A percentile compares a stretch with the other conserved stretches of the same genome.
Conservation (phyloP, 148 eudicot genomes). For the Pharnaceum exiguum region DNA sequence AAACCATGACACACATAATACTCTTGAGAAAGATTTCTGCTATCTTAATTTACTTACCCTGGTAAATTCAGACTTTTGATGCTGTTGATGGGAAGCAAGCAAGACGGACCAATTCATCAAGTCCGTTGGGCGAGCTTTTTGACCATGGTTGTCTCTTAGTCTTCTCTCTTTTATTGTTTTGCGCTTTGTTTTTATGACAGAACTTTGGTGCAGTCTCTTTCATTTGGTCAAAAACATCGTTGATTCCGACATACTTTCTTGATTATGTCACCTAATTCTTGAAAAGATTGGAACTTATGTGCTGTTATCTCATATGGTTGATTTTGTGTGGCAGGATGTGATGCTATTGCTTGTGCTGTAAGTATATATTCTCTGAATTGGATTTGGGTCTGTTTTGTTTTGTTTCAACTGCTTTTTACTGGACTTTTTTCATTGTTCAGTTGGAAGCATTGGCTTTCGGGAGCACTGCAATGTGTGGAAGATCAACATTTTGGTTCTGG, state of each 20-base stretch:
- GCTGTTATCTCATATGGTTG: slow-evolving; percentile 6
- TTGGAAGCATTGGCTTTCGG: slow-evolving; percentile 89
- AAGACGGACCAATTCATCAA: slow-evolving; percentile 93
- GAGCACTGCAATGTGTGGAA: slow-evolving; percentile 87
- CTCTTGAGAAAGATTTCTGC: too few relatives aligned
- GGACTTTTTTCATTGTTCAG: slow-evolving; percentile 28
- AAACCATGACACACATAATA: too few relatives aligned
- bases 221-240: too few relatives aligned
- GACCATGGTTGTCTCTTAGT: slow-evolving; percentile 83
- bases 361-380: slow-evolving; percentile 23
- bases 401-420: background rate
- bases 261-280: background rate
- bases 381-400: background rate
- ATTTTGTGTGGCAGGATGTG: slow-evolving; percentile 64
- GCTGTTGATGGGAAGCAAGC: slow-evolving; percentile 99
- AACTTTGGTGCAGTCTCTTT: background rate
- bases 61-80: slow-evolving; percentile 69
- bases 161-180: background rate
- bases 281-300: background rate
- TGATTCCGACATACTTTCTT: too few relatives aligned
- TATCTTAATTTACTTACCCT: background rate
- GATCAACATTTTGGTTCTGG: slow-evolving; percentile 85
- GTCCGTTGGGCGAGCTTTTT: slow-evolving; percentile 98
- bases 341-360: slow-evolving; percentile 91
- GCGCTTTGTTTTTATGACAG: background rate